Evolutionary conservation across 768 basidiomycete genomes (phyloP).

Genomic region (Tephrocybe sp.): DNA sequence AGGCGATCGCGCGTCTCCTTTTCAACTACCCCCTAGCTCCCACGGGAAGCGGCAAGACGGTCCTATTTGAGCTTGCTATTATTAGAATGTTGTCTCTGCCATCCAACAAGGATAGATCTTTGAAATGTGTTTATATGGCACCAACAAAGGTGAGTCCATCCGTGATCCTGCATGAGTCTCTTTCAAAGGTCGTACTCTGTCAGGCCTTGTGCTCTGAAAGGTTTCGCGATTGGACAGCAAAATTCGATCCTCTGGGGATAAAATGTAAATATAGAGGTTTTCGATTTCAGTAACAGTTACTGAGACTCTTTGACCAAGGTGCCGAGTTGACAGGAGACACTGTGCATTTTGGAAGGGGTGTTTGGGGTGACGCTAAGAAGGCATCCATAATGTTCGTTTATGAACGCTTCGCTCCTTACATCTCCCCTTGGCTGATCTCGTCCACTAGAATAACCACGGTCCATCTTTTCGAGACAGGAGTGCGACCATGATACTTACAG

Average conservation of each 20-base stretch:
- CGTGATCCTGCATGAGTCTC: background rate
- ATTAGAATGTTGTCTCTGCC: slow-evolving; percentile 64
- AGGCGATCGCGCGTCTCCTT: slow-evolving; percentile 1
- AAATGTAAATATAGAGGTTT: slow-evolving; percentile 52
- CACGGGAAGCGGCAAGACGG: slow-evolving; percentile 96
- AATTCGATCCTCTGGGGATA: slow-evolving; percentile 75
- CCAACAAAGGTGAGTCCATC: slow-evolving; percentile 72
- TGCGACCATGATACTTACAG: too few relatives aligned
- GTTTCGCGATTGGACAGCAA: slow-evolving; percentile 77
- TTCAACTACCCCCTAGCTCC: slow-evolving; percentile 59
- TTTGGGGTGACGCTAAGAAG: slow-evolving; percentile 73
- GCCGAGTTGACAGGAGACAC: slow-evolving; percentile 95
- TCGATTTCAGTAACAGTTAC: background rate
- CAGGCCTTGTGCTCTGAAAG: slow-evolving; percentile 90
- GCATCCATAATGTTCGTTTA: slow-evolving; percentile 81
- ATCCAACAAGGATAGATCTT: slow-evolving; percentile 29
- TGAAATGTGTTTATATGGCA: slow-evolving; percentile 88
- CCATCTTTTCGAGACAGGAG: too few relatives aligned
- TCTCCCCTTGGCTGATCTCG: slow-evolving; percentile 5
- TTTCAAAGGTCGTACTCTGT: background rate
- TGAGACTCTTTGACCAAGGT: slow-evolving; percentile 43
- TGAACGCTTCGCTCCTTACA: background rate
- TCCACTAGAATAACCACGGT: slow-evolving; percentile 73
- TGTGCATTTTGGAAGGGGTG: slow-evolving; percentile 57
- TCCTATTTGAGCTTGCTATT: slow-evolving; percentile 89